Base-by-base conservation (phyloP, 2,329 filamentous ascomycete genomes). In the Fusarium palustre region DNA sequence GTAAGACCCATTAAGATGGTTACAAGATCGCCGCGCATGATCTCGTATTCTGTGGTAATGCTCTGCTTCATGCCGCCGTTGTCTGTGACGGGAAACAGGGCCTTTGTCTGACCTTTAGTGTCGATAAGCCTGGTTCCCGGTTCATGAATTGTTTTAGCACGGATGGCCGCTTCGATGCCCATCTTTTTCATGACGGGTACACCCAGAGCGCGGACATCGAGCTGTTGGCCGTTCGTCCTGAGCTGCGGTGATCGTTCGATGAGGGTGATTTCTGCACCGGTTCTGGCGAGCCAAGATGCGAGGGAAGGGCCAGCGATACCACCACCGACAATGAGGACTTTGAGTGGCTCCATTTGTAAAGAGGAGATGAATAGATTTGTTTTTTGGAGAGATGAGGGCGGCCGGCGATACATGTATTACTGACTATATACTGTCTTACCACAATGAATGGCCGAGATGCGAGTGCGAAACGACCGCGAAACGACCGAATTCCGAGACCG, bases 221-320 rank as follows among this genome's bases (percentile, higher is more conserved):
- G 42, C 5, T 68, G 64, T 28, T 68, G 64, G 2, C 64, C 64
- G 0, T 16, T 55, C 1, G 39, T 30, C 52, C 64, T 48, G 30
- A 52, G 24, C 0, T 54, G 31, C 1, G 48, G 57, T 10, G 59
- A 54, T 5, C 64, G 64, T 11, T 68, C 65, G 2, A 68, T 22
- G 22, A 68, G 64, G 3, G 64, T 68, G 31, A 55, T 55, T 13
- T 59, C 65, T 42, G 64, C 65, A 2, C 59, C 59, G 9, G 45
- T 68, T 38, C 49, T 60, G 3, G 64, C 58, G 20, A 67, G 55
- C 69, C 64, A 69, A 13, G 62, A 64, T 31, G 69, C 65, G 18
- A 69, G 22, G 3, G 62, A 50, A 12, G 69, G 68, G 7, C 68
- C 69, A 3, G 68, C 68, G 39, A 71, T 24, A 20, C 69, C 68